phyloP scores from a whole-genome alignment of 345 rosid species.

The Brassica incana region DNA sequence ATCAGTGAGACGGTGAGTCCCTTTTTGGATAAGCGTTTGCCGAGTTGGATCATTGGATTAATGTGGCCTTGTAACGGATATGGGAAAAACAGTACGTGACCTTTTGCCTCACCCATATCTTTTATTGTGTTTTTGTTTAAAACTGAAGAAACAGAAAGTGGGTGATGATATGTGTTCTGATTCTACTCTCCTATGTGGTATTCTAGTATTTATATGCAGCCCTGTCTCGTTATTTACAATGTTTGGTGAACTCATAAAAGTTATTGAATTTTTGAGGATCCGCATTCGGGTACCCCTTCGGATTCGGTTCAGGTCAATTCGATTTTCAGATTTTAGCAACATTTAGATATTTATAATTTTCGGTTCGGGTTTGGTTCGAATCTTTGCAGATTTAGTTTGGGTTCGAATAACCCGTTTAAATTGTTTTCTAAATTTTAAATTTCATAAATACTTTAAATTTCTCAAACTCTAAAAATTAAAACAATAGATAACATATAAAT shows the following conservation, averaged over 20 bases:
- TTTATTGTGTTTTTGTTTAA: neutral
- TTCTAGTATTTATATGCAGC: neutral
- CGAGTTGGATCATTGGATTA: constrained; percentile 49
- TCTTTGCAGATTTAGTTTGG: too few relatives aligned
- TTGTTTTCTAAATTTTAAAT: too few relatives aligned
- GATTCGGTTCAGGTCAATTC: too few relatives aligned
- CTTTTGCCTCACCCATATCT: constrained; percentile 30
- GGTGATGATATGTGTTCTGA: neutral
- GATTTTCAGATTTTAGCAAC: too few relatives aligned
- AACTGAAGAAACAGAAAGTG: constrained; percentile 6
- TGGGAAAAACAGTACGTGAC: constrained; percentile 38
- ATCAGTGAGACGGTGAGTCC: constrained; percentile 39
- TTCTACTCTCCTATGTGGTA: neutral
- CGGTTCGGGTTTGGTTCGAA: too few relatives aligned
- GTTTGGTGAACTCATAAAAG: constrained; percentile 7
- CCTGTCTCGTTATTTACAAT: constrained; percentile 3
- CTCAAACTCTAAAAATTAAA: too few relatives aligned
- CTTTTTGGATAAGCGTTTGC: constrained; percentile 40
- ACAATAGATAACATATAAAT: too few relatives aligned
- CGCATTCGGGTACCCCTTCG: too few relatives aligned
- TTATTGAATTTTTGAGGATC: neutral
- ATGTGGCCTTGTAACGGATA: constrained; percentile 39
- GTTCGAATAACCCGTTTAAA: too few relatives aligned
- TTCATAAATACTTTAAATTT: too few relatives aligned
- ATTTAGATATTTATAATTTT: too few relatives aligned